Evolutionary conservation across 129 eudicot genomes (phyloP).

Genomic region (Chrysanthemum makinoi): DNA sequence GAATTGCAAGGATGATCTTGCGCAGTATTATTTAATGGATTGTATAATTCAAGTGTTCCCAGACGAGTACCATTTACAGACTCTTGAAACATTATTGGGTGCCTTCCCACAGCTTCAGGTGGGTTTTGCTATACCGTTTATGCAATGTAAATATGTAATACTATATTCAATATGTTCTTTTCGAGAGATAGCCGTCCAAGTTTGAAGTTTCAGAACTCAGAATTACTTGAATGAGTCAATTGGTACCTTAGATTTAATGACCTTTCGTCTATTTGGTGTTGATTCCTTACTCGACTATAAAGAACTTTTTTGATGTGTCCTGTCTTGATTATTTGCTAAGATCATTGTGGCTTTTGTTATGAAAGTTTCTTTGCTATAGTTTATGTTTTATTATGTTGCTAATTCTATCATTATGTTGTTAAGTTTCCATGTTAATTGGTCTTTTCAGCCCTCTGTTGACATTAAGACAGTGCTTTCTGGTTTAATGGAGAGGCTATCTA

Average conservation of each 20-base stretch:
- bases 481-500: slow-evolving; percentile 91
- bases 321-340: slow-evolving; percentile 8
- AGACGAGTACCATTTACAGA: slow-evolving; percentile 93
- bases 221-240: background rate
- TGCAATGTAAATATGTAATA: background rate
- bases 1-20: slow-evolving; percentile 96
- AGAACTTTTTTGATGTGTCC: background rate
- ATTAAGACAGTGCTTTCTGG: slow-evolving; percentile 90
- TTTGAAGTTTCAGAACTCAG: slow-evolving; percentile 2
- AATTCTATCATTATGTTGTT: slow-evolving; percentile 11
- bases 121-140: slow-evolving; percentile 11
- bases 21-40: slow-evolving; percentile 93
- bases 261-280: too few relatives aligned
- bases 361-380: too few relatives aligned
- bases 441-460: slow-evolving; percentile 79
- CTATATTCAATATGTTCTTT: background rate
- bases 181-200: slow-evolving; percentile 16
- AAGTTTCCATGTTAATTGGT: slow-evolving; percentile 6
- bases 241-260: background rate
- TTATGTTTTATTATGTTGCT: too few relatives aligned
- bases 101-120: slow-evolving; percentile 99
- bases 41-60: slow-evolving; percentile 97
- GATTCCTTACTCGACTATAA: too few relatives aligned
- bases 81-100: slow-evolving; percentile 82
- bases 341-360: slow-evolving; percentile 17